phyloP scores from a whole-genome alignment of 2,329 filamentous ascomycete genomes.

The Septoria petroselini region DNA sequence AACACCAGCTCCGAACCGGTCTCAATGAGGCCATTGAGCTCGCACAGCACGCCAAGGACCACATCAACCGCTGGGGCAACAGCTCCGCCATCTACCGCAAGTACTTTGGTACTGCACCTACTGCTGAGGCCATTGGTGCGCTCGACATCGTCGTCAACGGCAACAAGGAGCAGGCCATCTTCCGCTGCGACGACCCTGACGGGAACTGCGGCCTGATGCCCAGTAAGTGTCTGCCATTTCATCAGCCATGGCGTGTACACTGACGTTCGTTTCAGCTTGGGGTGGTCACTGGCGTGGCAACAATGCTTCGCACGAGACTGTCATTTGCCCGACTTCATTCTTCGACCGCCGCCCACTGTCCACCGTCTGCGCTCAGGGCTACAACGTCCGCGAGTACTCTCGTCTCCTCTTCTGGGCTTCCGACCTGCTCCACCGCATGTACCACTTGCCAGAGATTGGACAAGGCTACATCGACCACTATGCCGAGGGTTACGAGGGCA shows the following conservation, averaged over 20 bases:
- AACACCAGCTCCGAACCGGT: conserved; percentile 54
- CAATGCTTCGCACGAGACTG: conserved; percentile 64
- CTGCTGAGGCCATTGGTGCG: conserved; percentile 59
- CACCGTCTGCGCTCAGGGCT: conserved; percentile 61
- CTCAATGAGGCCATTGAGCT: conserved; percentile 59
- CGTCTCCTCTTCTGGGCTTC: conserved; percentile 64
- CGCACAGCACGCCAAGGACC: conserved; percentile 60
- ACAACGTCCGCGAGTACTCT: conserved; percentile 56
- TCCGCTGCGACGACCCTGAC: conserved; percentile 68
- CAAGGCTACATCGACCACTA: conserved; percentile 62
- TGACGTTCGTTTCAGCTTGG: conserved; percentile 49
- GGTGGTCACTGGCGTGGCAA: conserved; percentile 65
- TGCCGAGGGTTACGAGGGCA: conserved; percentile 56
- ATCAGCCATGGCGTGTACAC: background rate
- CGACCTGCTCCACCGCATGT: conserved; percentile 65
- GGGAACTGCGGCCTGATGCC: conserved; percentile 52
- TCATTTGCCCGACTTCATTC: conserved; percentile 66
- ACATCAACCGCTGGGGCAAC: conserved; percentile 58
- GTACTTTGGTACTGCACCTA: conserved; percentile 63
- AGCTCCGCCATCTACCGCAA: conserved; percentile 59
- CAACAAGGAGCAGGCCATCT: conserved; percentile 57
- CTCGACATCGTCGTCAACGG: conserved; percentile 59
- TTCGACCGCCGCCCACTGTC: conserved; percentile 55
- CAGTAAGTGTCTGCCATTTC: conserved; percentile 9
- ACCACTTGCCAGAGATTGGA: conserved; percentile 60